These are phyloP conservation scores for Pseudonectria buxi DNA, from an alignment of 2,329 filamentous ascomycete genomes.

Conservation along the genomic window DNA sequence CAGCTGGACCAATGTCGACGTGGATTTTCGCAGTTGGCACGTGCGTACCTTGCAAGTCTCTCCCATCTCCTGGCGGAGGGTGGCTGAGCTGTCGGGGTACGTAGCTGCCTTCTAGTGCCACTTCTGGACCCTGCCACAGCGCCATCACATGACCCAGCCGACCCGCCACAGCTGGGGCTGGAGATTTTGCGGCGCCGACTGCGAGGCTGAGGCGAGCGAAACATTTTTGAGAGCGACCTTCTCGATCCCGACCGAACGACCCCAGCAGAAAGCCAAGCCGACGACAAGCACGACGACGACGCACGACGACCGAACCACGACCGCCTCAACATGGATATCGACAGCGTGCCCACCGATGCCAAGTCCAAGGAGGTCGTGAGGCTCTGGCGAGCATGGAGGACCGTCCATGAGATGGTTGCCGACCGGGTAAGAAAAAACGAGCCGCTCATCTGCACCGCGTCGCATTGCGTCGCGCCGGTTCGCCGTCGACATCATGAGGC, in stretches of 20 bases:
- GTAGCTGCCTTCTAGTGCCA: too few species aligned
- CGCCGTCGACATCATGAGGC: not conserved
- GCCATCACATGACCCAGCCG: slow-evolving; percentile 18
- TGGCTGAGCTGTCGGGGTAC: too few species aligned
- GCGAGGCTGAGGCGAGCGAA: slow-evolving; percentile 21
- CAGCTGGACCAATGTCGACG: too few species aligned
- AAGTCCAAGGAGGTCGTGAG: slow-evolving; percentile 52
- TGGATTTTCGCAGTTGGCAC: too few species aligned
- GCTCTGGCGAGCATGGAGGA: slow-evolving; percentile 91
- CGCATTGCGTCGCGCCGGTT: slow-evolving; percentile 3
- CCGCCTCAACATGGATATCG: slow-evolving; percentile 27
- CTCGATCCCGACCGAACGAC: slow-evolving; percentile 4
- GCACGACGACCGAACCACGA: slow-evolving; percentile 2
- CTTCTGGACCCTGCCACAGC: too few species aligned
- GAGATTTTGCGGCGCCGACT: slow-evolving; percentile 16
- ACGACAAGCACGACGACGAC: not conserved
- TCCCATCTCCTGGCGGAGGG: too few species aligned
- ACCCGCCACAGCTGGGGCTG: slow-evolving; percentile 12
- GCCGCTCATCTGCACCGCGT: not conserved
- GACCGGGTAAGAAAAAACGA: slow-evolving; percentile 62
- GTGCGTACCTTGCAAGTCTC: too few species aligned
- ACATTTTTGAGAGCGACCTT: slow-evolving; percentile 19
- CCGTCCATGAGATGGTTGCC: slow-evolving; percentile 87
- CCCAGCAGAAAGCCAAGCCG: not conserved
- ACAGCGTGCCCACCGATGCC: slow-evolving; percentile 40